Evolutionary conservation across 2,329 filamentous ascomycete genomes (phyloP).

Genomic region (Alternaria tenuissima): DNA sequence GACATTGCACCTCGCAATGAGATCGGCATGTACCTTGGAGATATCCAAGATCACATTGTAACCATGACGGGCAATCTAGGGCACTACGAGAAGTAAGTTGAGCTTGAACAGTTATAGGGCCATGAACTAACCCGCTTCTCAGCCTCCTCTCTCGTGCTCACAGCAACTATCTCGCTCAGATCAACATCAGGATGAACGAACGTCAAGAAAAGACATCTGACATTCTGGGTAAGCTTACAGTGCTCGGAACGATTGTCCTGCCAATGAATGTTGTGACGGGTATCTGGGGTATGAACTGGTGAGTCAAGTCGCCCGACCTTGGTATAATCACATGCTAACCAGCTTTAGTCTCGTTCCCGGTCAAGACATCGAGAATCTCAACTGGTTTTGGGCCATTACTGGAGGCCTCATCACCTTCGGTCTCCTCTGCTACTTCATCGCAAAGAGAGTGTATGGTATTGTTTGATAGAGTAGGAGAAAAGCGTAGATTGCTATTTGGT

Average conservation of each 20-base stretch:
- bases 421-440: constrained; percentile 78
- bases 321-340: constrained; percentile 9
- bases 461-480: constrained; percentile 27
- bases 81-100: constrained; percentile 90
- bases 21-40: constrained; percentile 95
- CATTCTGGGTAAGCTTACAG: constrained; percentile 91
- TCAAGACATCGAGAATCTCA: constrained; percentile 76
- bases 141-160: constrained; percentile 91
- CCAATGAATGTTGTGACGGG: constrained; percentile 99
- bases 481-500: not conserved
- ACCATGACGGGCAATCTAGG: constrained; percentile 97
- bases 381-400: constrained; percentile 67
- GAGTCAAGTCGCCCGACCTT: constrained; percentile 10
- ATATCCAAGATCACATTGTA: constrained; percentile 98
- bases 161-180: constrained; percentile 97
- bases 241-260: constrained; percentile 93
- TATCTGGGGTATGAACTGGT: constrained; percentile 93
- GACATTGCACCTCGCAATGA: constrained; percentile 93
- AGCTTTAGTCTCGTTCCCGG: constrained; percentile 76
- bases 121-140: constrained; percentile 22
- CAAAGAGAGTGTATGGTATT: constrained; percentile 69
- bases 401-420: constrained; percentile 81
- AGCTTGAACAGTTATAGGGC: not conserved
- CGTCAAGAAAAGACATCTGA: constrained; percentile 95
- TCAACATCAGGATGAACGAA: constrained; percentile 99